Evolutionary conservation across 306 rosid genomes (phyloP).

Genomic region (Quillaja saponaria): DNA sequence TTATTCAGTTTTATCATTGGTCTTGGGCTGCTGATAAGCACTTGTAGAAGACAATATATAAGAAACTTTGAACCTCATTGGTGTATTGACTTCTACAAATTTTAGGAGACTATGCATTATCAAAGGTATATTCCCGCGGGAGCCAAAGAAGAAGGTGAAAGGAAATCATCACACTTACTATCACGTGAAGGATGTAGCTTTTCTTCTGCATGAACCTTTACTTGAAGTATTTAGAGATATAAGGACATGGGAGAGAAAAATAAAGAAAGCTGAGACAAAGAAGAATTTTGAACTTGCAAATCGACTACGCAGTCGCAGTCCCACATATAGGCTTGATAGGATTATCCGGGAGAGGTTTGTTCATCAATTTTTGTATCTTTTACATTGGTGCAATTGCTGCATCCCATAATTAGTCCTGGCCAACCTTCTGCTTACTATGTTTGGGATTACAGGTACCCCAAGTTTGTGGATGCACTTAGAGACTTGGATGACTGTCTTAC

Average conservation of each 20-base stretch:
- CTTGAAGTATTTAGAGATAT: slow-evolving; percentile 67
- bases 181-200: slow-evolving; percentile 87
- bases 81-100: slow-evolving; percentile 20
- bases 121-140: slow-evolving; percentile 89
- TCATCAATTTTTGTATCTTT: no score
- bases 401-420: background rate
- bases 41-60: no score
- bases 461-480: slow-evolving; percentile 82
- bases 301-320: slow-evolving; percentile 49
- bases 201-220: slow-evolving; percentile 86
- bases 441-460: slow-evolving; percentile 66
- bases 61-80: background rate
- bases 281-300: slow-evolving; percentile 70
- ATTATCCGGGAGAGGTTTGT: slow-evolving; percentile 77
- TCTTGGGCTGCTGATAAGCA: no score
- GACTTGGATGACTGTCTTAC: slow-evolving; percentile 94
- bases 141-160: slow-evolving; percentile 91
- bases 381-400: background rate
- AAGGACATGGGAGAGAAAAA: slow-evolving; percentile 70
- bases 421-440: slow-evolving; percentile 6
- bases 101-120: slow-evolving; percentile 82
- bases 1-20: no score
- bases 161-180: slow-evolving; percentile 91
- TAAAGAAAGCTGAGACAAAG: slow-evolving; percentile 85
- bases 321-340: slow-evolving; percentile 64